These are phyloP conservation scores for Podospora anserina DNA, from an alignment of 495 filamentous ascomycete species.

Conservation along the genomic window DNA sequence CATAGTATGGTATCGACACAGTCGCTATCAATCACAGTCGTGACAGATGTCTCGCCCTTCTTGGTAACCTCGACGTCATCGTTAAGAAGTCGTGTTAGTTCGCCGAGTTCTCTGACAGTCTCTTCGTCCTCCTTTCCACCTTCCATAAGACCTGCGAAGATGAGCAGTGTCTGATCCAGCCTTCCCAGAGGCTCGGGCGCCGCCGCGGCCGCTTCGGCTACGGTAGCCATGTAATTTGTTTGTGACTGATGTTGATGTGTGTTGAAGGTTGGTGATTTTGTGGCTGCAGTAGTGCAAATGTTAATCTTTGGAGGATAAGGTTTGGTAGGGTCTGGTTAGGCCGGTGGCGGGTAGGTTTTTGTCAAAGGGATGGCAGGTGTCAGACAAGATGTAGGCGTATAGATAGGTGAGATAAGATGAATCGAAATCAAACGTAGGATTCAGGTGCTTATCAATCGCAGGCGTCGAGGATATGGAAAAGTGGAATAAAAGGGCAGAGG, in stretches of 20 bases:
- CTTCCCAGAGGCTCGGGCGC: slow-evolving; percentile 20
- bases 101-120: slow-evolving; percentile 45
- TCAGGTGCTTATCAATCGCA: neutral
- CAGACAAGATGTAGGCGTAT: neutral
- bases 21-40: slow-evolving; percentile 69
- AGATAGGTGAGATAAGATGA: neutral
- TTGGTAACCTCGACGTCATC: slow-evolving; percentile 42
- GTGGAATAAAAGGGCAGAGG: neutral
- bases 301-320: neutral
- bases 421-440: slow-evolving; percentile 3
- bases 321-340: neutral
- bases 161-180: slow-evolving; percentile 48
- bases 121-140: slow-evolving; percentile 55
- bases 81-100: slow-evolving; percentile 49
- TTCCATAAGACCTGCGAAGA: slow-evolving; percentile 55
- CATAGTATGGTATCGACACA: slow-evolving; percentile 74
- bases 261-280: neutral
- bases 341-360: neutral
- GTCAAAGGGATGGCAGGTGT: neutral
- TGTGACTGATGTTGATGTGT: neutral
- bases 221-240: slow-evolving; percentile 19
- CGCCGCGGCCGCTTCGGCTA: slow-evolving; percentile 11
- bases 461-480: neutral
- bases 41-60: slow-evolving; percentile 47
- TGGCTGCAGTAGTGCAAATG: neutral